Conservation (phyloP, 1,284 basidiomycete genomes). For the Rhodotorula sp. region DNA sequence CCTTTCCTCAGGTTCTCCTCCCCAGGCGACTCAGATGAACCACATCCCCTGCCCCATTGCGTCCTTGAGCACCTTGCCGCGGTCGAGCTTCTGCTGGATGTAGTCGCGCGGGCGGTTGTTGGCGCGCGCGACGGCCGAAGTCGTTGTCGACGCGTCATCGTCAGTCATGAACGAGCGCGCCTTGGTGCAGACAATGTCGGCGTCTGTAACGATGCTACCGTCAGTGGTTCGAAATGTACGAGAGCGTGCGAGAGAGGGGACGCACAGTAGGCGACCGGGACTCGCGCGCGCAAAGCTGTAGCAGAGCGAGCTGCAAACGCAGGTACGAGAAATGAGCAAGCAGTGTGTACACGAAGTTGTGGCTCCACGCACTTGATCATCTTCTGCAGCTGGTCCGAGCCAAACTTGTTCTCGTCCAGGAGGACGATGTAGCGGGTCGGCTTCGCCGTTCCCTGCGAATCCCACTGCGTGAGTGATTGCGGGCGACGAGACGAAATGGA, state of each 20-base stretch:
- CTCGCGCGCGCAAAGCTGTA: slow-evolving; percentile 53
- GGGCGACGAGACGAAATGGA: no score
- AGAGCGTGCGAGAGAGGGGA: neutral
- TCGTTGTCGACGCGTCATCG: slow-evolving; percentile 43
- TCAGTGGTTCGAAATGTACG: neutral
- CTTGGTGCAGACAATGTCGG: slow-evolving; percentile 54
- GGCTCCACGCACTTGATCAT: slow-evolving; percentile 19
- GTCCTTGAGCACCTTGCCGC: neutral
- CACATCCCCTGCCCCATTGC: slow-evolving; percentile 5
- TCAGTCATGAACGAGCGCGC: slow-evolving; percentile 51
- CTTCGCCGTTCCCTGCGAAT: slow-evolving; percentile 32
- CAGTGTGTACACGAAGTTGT: neutral
- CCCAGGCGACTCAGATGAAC: slow-evolving; percentile 4
- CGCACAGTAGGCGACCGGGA: slow-evolving; percentile 52
- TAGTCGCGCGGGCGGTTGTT: slow-evolving; percentile 4
- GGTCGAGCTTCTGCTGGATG: slow-evolving; percentile 33
- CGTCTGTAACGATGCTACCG: slow-evolving; percentile 34
- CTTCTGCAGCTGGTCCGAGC: slow-evolving; percentile 47
- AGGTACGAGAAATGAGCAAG: neutral
- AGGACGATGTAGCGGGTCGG: slow-evolving; percentile 8
- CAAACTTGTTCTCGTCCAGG: slow-evolving; percentile 52
- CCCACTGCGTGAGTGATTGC: neutral
- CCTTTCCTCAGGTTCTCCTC: no score
- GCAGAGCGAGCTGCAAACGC: slow-evolving; percentile 49
- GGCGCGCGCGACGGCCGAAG: slow-evolving; percentile 3